A percentile compares a stretch with the other conserved stretches of the same genome.
Evolutionary conservation across 2,329 filamentous ascomycete genomes (phyloP).

Genomic region (Ophiosphaerella narmari): DNA sequence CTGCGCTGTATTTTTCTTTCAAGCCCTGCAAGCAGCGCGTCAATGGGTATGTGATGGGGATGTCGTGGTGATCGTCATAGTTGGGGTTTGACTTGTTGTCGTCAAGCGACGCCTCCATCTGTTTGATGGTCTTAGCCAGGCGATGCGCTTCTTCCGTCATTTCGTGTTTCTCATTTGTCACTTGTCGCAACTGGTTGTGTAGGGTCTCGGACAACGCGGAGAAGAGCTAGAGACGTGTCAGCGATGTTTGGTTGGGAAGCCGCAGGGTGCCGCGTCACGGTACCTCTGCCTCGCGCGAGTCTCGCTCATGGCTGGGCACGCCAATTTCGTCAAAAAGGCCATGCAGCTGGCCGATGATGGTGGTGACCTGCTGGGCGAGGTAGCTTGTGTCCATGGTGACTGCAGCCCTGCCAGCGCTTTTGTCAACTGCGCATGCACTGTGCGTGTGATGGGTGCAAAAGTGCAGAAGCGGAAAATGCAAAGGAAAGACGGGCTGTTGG

Average conservation of each 20-base stretch:
- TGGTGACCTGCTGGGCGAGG: slow-evolving; percentile 91
- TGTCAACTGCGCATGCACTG: slow-evolving; percentile 42
- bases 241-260: not conserved
- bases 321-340: slow-evolving; percentile 97
- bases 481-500: slow-evolving; percentile 34
- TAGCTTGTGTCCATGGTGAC: slow-evolving; percentile 83
- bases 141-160: slow-evolving; percentile 88
- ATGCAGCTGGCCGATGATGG: slow-evolving; percentile 90
- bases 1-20: slow-evolving; percentile 82
- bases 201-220: slow-evolving; percentile 88
- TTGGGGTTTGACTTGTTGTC: slow-evolving; percentile 70
- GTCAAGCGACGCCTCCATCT: slow-evolving; percentile 91
- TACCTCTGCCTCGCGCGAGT: slow-evolving; percentile 87
- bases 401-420: slow-evolving; percentile 40
- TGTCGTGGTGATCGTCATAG: slow-evolving; percentile 69
- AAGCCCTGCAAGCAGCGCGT: slow-evolving; percentile 76
- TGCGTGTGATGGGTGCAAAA: slow-evolving; percentile 8
- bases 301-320: slow-evolving; percentile 89
- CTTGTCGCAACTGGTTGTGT: slow-evolving; percentile 83
- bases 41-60: slow-evolving; percentile 82
- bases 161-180: slow-evolving; percentile 85
- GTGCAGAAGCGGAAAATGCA: slow-evolving; percentile 1
- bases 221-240: slow-evolving; percentile 69
- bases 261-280: not conserved
- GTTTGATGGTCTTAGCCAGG: slow-evolving; percentile 82